Evolutionary conservation across 2,329 filamentous ascomycete genomes (phyloP).

Genomic region (Fusarium sp.): DNA sequence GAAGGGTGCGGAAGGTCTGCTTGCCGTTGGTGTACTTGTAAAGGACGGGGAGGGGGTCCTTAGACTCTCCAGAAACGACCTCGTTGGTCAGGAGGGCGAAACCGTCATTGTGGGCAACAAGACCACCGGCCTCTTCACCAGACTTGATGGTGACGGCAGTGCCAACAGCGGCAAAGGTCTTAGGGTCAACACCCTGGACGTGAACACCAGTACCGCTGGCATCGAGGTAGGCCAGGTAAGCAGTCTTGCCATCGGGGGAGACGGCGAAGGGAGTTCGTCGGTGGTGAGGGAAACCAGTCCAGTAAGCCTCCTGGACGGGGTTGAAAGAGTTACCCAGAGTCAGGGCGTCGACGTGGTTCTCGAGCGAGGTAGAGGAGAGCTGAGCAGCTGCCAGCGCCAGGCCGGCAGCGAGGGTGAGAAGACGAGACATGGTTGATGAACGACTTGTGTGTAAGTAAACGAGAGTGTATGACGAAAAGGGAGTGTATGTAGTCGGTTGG

Average conservation of each 20-base stretch:
- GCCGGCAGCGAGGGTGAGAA: conserved; percentile 39
- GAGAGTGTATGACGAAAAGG: conserved; percentile 16
- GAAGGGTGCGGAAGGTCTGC: conserved; percentile 67
- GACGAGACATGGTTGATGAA: conserved; percentile 34
- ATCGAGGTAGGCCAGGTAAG: conserved; percentile 70
- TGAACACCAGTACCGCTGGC: conserved; percentile 65
- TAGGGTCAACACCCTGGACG: conserved; percentile 65
- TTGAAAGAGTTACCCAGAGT: conserved; percentile 63
- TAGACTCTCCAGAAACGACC: conserved; percentile 59
- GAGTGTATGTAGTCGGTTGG: conserved; percentile 23
- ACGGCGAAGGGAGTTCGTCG: conserved; percentile 71
- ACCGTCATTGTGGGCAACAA: conserved; percentile 72
- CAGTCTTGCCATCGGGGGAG: conserved; percentile 67
- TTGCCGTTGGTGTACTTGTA: conserved; percentile 67
- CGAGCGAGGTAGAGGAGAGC: conserved; percentile 40
- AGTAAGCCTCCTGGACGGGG: conserved; percentile 69
- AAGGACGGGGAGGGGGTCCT: conserved; percentile 66
- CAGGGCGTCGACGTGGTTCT: conserved; percentile 53
- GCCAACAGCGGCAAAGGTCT: conserved; percentile 64
- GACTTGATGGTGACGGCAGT: conserved; percentile 61
- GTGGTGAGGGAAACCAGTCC: conserved; percentile 70
- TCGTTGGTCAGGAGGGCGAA: conserved; percentile 72
- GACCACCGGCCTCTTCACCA: conserved; percentile 68
- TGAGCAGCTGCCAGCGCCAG: conserved; percentile 42
- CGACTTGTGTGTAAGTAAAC: conserved; percentile 5